Conservation (phyloP, 2,329 filamentous ascomycete species). For the Cladophialophora bantiana region DNA sequence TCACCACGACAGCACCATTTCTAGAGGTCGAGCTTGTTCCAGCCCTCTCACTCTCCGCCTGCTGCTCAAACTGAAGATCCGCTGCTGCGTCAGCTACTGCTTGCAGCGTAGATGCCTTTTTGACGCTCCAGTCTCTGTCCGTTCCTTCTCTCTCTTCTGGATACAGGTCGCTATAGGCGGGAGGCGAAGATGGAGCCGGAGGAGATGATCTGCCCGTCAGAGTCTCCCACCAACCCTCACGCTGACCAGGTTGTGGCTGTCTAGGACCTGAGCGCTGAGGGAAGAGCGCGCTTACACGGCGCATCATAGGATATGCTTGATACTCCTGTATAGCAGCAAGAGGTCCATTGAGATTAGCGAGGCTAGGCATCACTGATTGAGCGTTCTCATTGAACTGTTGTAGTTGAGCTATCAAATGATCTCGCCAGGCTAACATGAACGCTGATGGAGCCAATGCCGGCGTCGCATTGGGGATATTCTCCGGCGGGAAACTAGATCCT, state of each 20-base stretch:
- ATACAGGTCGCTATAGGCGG: slow-evolving; percentile 81
- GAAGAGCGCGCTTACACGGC: slow-evolving; percentile 74
- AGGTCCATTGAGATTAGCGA: slow-evolving; percentile 58
- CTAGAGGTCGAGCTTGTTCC: background rate
- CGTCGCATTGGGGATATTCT: background rate
- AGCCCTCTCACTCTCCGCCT: background rate
- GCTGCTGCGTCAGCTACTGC: slow-evolving; percentile 54
- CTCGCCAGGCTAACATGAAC: slow-evolving; percentile 73
- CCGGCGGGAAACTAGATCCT: slow-evolving; percentile 49
- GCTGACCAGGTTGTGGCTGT: slow-evolving; percentile 57
- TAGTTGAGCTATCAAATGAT: slow-evolving; percentile 75
- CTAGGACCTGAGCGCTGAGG: slow-evolving; percentile 66
- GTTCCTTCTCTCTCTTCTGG: slow-evolving; percentile 55
- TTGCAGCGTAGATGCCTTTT: slow-evolving; percentile 52
- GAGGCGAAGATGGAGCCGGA: slow-evolving; percentile 64
- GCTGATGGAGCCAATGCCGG: slow-evolving; percentile 56
- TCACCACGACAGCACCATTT: background rate
- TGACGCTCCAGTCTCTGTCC: slow-evolving; percentile 50
- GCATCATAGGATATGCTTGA: slow-evolving; percentile 74
- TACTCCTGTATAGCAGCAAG: slow-evolving; percentile 74
- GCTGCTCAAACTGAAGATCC: slow-evolving; percentile 51
- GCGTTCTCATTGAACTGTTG: slow-evolving; percentile 78
- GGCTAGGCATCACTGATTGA: slow-evolving; percentile 69
- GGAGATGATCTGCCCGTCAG: slow-evolving; percentile 60
- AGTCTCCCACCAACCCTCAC: slow-evolving; percentile 71